A percentile compares a stretch with the other conserved stretches of the same genome.
phyloP scores from a whole-genome alignment of 1,139 yeast genomes.

The Hanseniaspora gamundiae region DNA sequence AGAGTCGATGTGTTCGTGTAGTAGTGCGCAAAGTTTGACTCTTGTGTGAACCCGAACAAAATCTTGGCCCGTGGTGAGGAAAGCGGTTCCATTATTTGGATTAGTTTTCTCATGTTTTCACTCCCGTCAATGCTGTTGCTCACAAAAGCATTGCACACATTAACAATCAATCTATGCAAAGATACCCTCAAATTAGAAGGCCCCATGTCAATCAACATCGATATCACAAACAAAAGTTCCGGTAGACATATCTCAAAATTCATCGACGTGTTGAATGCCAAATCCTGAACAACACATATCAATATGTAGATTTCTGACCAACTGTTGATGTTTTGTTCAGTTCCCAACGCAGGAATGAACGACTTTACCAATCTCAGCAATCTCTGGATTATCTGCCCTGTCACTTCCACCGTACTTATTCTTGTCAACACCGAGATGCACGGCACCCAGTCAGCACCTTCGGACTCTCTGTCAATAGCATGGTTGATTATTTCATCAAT shows the following conservation, averaged over 20 bases:
- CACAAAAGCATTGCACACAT: slow-evolving; percentile 60
- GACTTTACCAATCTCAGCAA: slow-evolving; percentile 36
- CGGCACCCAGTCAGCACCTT: slow-evolving; percentile 55
- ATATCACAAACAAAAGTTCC: slow-evolving; percentile 57
- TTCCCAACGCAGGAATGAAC: slow-evolving; percentile 34
- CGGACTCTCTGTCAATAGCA: slow-evolving; percentile 66
- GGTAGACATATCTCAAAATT: slow-evolving; percentile 59
- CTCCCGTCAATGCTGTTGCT: slow-evolving; percentile 42
- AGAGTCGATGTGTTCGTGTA: slow-evolving; percentile 32
- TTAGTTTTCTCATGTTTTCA: slow-evolving; percentile 34
- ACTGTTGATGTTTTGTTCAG: slow-evolving; percentile 43
- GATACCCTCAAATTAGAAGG: slow-evolving; percentile 57
- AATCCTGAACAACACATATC: slow-evolving; percentile 50
- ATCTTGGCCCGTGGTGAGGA: slow-evolving; percentile 64
- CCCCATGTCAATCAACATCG: slow-evolving; percentile 64
- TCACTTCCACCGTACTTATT: slow-evolving; percentile 60
- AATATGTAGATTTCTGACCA: slow-evolving; percentile 67
- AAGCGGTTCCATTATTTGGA: slow-evolving; percentile 43
- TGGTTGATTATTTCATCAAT: slow-evolving; percentile 65
- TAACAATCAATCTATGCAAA: slow-evolving; percentile 52
- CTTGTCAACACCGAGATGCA: slow-evolving; percentile 50
- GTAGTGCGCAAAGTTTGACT: slow-evolving; percentile 30
- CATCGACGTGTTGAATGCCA: slow-evolving; percentile 61
- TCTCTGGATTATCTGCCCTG: slow-evolving; percentile 51
- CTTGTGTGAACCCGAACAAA: slow-evolving; percentile 71